These are phyloP conservation scores for Acer negundo DNA, from an alignment of 345 rosid species.

Conservation along the genomic window DNA sequence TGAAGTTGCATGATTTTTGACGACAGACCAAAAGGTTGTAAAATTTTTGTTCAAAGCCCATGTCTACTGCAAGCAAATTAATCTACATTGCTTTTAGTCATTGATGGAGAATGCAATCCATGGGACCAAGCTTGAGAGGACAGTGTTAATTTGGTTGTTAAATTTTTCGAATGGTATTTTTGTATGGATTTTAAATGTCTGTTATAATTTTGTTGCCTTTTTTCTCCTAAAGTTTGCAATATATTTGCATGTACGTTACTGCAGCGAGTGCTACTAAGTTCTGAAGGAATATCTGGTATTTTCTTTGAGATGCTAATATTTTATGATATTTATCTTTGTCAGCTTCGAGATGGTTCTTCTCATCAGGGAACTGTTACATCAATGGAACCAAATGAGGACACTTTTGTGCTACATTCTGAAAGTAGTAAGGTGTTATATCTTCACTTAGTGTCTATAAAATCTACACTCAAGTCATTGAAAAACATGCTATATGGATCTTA, in stretches of 20 bases:
- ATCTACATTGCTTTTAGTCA: neutral
- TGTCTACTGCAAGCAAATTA: neutral
- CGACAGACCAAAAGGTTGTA: neutral
- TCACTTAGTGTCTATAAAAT: constrained; percentile 10
- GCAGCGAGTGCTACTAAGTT: neutral
- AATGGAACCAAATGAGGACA: constrained; percentile 94
- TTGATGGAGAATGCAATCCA: neutral
- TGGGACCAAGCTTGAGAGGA: neutral
- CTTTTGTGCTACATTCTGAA: constrained; percentile 71
- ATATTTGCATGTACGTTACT: neutral
- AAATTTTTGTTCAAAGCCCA: neutral
- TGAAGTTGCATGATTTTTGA: neutral
- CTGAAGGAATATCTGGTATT: neutral
- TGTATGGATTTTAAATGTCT: neutral
- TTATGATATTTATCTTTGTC: constrained; percentile 28
- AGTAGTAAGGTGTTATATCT: constrained; percentile 52
- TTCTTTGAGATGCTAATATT: neutral
- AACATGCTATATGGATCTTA: neutral
- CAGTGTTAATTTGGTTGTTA: neutral
- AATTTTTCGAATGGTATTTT: neutral
- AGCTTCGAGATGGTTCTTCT: constrained; percentile 91
- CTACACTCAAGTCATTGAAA: neutral
- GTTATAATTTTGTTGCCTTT: neutral
- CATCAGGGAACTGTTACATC: constrained; percentile 93
- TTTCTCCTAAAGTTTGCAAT: neutral